Evolutionary conservation across 2,329 filamentous ascomycete genomes (phyloP).

Genomic region (Ceratocystis albifundus): DNA sequence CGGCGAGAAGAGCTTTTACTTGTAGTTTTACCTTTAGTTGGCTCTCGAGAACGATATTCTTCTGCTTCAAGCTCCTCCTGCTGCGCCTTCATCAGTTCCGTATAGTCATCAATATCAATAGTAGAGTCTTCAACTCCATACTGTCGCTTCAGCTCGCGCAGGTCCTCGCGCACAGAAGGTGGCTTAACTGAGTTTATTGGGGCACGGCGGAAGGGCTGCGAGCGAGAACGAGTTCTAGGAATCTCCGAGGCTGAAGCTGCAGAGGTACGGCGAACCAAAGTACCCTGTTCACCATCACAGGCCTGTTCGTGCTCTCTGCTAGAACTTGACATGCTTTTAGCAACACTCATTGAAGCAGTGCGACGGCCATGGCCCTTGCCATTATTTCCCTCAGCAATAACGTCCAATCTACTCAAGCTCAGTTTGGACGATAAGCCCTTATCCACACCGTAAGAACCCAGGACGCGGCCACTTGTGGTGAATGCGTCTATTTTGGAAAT

Average conservation of each 20-base stretch:
- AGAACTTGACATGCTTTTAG: not conserved
- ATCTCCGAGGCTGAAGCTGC: not conserved
- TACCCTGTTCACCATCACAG: not conserved
- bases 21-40: not conserved
- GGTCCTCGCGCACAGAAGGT: constrained; percentile 45
- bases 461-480: no score
- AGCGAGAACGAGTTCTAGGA: constrained; percentile 13
- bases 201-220: constrained; percentile 31
- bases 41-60: not conserved
- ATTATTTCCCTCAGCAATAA: constrained; percentile 16
- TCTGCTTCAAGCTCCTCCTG: not conserved
- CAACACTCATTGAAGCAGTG: constrained; percentile 16
- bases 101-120: constrained; percentile 42
- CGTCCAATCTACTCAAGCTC: constrained; percentile 17
- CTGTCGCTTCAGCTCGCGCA: constrained; percentile 41
- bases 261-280: not conserved
- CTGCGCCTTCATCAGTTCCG: constrained; percentile 34
- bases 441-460: not conserved
- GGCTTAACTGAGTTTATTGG: constrained; percentile 44
- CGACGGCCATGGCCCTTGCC: constrained; percentile 18
- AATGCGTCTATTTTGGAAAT: constrained; percentile 16
- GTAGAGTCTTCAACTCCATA: constrained; percentile 50
- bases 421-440: constrained; percentile 15
- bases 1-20: constrained; percentile 9
- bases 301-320: constrained; percentile 9